Evolutionary conservation across 2,329 filamentous ascomycete genomes (phyloP), one percentile per base, ranked within the genome.

Genomic region (Beauveria sp.): DNA sequence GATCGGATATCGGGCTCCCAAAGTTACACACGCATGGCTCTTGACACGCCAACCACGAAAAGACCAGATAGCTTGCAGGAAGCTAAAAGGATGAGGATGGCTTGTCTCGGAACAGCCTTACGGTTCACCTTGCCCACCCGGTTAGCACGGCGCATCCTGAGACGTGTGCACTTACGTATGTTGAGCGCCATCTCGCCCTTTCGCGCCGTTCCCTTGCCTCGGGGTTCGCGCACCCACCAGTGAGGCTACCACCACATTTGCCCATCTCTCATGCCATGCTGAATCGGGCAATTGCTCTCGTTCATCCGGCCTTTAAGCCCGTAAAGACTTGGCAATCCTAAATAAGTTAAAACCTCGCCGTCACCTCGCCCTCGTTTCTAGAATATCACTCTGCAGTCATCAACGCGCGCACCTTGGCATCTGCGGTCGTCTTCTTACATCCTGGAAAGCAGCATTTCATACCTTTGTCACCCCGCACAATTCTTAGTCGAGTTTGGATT

Each of bases 361-460:
- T 28, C 46, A 26, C 48, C 56, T 44, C 56, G 40, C 26, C 40
- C 20, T 34, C 40, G 24, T 30, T 44, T 57, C 56, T 59, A 37
- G 48, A 44, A 59, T 34, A 40, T 37, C 47, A 52, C 48, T 46
- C 48, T 59, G 48, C 47, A 59, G 56, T 59, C 48, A 53, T 59
- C 40, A 44, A 44, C 47, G 24, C 47, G 24, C 55, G 44, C 34
- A 47, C 28, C 22, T 12, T 34, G 8, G 37, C 16, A 14, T 4
- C 22, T 41, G 8, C n/a, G 8, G 43, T 47, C 26, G 12, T 50
- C 24, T 50, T 20, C 22, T 41, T 8, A 40, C 3, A 48, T 30
- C 22, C 34, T 22, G 2, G 9, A 55, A 9, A n/a, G 16, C 2
- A 20, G 12, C 3, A 12, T 20, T 16, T 12, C 18, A 20, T 28